phyloP scores from a whole-genome alignment of 2,329 filamentous ascomycete genomes.

The Apiospora kogelbergensis region DNA sequence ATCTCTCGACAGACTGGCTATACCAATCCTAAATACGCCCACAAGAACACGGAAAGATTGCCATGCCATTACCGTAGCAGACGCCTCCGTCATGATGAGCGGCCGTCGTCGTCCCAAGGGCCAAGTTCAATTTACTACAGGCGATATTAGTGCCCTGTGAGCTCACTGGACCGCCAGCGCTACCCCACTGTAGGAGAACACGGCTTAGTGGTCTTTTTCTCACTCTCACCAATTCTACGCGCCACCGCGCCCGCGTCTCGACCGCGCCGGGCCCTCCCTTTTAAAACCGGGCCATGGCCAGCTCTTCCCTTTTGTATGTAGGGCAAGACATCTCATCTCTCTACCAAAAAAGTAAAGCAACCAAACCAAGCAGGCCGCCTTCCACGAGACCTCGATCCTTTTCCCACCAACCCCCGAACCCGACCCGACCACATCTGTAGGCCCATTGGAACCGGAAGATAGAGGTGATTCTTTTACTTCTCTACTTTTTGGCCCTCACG shows the following conservation, averaged over 20 bases:
- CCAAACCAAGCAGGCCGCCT: not conserved
- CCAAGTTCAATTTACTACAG: not conserved
- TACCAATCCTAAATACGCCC: not conserved
- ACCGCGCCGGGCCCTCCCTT: slow-evolving; percentile 8
- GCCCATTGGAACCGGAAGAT: not conserved
- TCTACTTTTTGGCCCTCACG: not conserved
- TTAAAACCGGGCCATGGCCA: slow-evolving; percentile 11
- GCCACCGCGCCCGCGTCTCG: slow-evolving; percentile 10
- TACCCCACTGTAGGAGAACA: slow-evolving; percentile 7
- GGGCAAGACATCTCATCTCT: slow-evolving; percentile 11
- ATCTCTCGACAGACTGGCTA: not conserved
- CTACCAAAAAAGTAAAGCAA: not conserved
- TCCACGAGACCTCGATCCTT: not conserved
- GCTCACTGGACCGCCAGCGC: slow-evolving; percentile 1
- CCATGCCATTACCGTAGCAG: not conserved
- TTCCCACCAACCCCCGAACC: not conserved
- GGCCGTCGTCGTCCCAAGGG: not conserved
- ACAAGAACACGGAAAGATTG: not conserved
- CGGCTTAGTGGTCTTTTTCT: not conserved
- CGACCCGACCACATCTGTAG: slow-evolving; percentile 10
- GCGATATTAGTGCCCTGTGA: slow-evolving; percentile 1
- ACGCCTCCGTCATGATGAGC: not conserved
- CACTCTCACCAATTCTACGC: slow-evolving; percentile 3
- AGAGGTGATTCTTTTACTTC: not conserved
- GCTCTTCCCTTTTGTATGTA: not conserved